Evolutionary conservation across 2,329 filamentous ascomycete genomes (phyloP), one percentile per base, ranked within the genome.

Genomic region (Botrytis pseudocinerea): DNA sequence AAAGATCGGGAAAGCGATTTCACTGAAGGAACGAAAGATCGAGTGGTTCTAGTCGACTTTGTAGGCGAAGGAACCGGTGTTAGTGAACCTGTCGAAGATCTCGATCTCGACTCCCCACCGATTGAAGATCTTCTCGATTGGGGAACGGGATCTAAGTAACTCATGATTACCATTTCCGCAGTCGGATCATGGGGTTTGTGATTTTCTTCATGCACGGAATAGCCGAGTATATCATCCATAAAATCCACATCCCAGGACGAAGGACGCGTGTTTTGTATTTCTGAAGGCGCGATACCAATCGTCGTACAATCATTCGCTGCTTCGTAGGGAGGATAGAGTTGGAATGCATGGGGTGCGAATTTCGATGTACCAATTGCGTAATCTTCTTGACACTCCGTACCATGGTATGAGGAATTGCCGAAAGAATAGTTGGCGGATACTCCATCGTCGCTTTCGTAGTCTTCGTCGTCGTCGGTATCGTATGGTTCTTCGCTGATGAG

Each of bases 371-470:
- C 65, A 38, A 68, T 57, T 25, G 46, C 65, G 18, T 68, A 68
- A 16, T 68, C 65, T 28, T 68, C 65, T 40, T 68, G 65, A 54
- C 65, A 68, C 22, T 57, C 65, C 2, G 48, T 68, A 16, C 48
- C 65, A 57, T 68, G 65, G 35, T 68, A 68, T 20, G 48, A 68
- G 38, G 65, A 68, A 25, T 68, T 14, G 5, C 35, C 65, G 18
- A 68, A 68, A 22, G 65, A 57, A 32, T 68, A 68, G 1, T 68
- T 51, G 32, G 28, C 40, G 1, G 48, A 68, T 8, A 25, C 3
- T 32, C 35, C 48, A 32, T 68, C 65, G 10, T 68, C 65, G n/a
- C 48, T 42, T 38, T 57, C 65, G 14, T 20, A 40, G 12, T 68
- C 48, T 32, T 57, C 48, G 2, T 57, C 61, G 5, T 63, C 28